Evolutionary conservation across 148 eudicot genomes (phyloP).

Genomic region (Talinum fruticosum): DNA sequence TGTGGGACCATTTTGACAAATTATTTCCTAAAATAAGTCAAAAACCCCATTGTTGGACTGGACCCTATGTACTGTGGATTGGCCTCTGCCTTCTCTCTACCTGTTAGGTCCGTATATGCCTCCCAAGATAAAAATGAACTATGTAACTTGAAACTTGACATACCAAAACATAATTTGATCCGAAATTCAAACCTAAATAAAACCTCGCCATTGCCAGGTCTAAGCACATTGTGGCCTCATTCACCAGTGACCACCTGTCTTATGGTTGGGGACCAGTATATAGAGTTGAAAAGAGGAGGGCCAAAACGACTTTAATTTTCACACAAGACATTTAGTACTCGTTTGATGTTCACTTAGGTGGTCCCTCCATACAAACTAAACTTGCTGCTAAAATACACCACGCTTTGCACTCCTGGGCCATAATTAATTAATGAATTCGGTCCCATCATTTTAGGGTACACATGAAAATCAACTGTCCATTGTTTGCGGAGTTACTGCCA

Average conservation of each 20-base stretch:
- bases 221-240: background rate
- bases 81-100: no score
- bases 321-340: background rate
- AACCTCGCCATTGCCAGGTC: no score
- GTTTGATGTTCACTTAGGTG: background rate
- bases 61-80: no score
- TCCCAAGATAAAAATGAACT: no score
- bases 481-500: no score
- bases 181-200: no score
- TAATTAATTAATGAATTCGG: slow-evolving; percentile 7
- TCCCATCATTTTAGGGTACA: background rate
- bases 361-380: background rate
- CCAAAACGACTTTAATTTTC: background rate
- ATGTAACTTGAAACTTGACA: no score
- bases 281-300: background rate
- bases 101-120: no score
- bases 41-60: no score
- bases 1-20: background rate
- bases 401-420: background rate
- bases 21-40: background rate
- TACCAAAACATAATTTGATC: no score
- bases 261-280: background rate
- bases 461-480: background rate
- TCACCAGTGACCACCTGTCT: background rate
- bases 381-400: background rate